Percentiles rank a stretch among this genome's conserved stretches.
Conservation (phyloP, 495 filamentous ascomycete genomes). For the Neurospora sp. region DNA sequence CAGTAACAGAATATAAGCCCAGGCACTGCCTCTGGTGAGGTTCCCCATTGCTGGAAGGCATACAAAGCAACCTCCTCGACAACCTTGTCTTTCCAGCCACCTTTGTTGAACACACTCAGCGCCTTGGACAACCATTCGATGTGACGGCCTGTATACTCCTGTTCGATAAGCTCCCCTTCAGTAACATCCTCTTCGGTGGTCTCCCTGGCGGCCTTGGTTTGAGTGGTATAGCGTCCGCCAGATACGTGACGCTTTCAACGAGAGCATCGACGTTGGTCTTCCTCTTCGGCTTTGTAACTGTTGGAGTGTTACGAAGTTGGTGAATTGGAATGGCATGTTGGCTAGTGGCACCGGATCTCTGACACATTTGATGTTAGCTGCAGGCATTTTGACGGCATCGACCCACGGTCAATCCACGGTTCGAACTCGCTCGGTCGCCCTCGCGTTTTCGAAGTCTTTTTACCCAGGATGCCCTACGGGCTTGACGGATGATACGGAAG, state of each 20-base stretch:
- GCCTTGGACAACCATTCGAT: background rate
- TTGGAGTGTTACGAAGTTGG: background rate
- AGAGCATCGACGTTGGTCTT: background rate
- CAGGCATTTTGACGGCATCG: background rate
- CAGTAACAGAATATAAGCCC: background rate
- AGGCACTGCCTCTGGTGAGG: background rate
- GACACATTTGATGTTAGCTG: background rate
- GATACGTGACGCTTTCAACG: background rate
- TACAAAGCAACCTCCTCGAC: background rate
- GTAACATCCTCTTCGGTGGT: background rate
- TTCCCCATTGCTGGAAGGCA: background rate
- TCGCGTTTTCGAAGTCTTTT: background rate
- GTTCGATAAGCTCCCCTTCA: background rate
- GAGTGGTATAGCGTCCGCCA: background rate
- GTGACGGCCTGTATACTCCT: background rate
- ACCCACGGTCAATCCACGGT: background rate
- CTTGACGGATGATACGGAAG: background rate
- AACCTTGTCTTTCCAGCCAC: background rate
- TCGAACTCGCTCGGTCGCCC: background rate
- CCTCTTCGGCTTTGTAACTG: background rate
- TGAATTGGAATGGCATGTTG: background rate
- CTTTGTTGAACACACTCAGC: background rate
- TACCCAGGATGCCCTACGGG: background rate
- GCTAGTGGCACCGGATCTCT: background rate
- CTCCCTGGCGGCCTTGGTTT: background rate